These are phyloP conservation scores for Zalaria sp. DNA, from an alignment of 2,329 filamentous ascomycete species.

Conservation along the genomic window DNA sequence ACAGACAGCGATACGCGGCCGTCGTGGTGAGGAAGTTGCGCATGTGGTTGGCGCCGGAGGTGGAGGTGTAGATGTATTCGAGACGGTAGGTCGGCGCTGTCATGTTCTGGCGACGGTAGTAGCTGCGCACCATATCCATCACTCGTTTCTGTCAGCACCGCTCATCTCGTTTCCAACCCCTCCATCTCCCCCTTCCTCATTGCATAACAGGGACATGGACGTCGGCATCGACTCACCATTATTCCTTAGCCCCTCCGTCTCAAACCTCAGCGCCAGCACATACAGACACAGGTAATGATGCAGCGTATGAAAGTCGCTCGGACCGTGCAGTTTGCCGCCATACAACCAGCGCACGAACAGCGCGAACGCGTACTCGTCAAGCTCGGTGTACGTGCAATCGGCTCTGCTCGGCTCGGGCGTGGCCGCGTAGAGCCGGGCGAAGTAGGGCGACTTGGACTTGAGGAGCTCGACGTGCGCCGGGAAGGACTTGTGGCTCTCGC, in stretches of 20 bases:
- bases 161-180: not conserved
- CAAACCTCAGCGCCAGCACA: constrained; percentile 14
- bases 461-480: constrained; percentile 12
- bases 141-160: constrained; percentile 7
- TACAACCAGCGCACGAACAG: constrained; percentile 19
- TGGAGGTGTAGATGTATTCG: constrained; percentile 21
- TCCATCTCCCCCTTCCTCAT: too few relatives aligned
- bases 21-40: constrained; percentile 17
- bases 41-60: constrained; percentile 13
- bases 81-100: constrained; percentile 21
- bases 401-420: constrained; percentile 7
- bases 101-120: constrained; percentile 17
- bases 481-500: constrained; percentile 13
- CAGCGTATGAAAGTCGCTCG: constrained; percentile 18
- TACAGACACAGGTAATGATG: constrained; percentile 21
- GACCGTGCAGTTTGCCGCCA: constrained; percentile 14
- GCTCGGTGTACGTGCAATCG: constrained; percentile 13
- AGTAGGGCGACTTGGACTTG: constrained; percentile 13
- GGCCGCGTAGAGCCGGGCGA: constrained; percentile 10
- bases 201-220: too few relatives aligned
- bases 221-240: constrained; percentile 7
- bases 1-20: constrained; percentile 16
- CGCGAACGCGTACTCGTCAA: constrained; percentile 16
- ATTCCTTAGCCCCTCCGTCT: constrained; percentile 17
- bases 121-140: constrained; percentile 17